Evolutionary conservation across 495 filamentous ascomycete genomes (phyloP).

Genomic region (Neurospora cerealis): DNA sequence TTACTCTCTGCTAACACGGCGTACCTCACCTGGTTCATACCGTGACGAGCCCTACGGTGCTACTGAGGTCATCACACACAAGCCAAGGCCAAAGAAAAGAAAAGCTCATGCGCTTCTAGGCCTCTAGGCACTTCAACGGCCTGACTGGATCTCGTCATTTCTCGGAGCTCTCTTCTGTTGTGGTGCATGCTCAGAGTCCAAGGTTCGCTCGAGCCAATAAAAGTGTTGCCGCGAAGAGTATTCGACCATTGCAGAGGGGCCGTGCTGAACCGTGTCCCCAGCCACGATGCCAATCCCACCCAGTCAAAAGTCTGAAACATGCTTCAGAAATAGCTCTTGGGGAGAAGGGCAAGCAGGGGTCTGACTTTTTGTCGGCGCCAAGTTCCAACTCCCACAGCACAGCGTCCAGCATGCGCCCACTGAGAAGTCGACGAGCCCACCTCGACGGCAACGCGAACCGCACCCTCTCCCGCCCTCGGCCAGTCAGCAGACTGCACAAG

Average conservation of each 20-base stretch:
- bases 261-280: constrained; percentile 11
- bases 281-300: constrained; percentile 16
- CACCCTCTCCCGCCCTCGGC: background rate
- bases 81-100: background rate
- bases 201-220: background rate
- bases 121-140: background rate
- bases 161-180: background rate
- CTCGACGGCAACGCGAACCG: background rate
- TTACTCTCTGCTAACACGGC: background rate
- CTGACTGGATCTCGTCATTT: background rate
- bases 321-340: constrained; percentile 23
- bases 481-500: background rate
- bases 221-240: background rate
- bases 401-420: background rate
- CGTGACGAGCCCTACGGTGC: background rate
- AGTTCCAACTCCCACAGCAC: background rate
- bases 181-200: background rate
- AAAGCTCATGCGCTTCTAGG: background rate
- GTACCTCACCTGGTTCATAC: background rate
- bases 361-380: background rate
- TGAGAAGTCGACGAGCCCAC: background rate
- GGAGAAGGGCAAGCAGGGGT: constrained; percentile 1
- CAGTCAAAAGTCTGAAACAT: constrained; percentile 21
- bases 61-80: background rate
- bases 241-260: constrained; percentile 8